Base-by-base conservation (phyloP, 2,329 filamentous ascomycete species). In the Sporothrix pseudoabietina region DNA sequence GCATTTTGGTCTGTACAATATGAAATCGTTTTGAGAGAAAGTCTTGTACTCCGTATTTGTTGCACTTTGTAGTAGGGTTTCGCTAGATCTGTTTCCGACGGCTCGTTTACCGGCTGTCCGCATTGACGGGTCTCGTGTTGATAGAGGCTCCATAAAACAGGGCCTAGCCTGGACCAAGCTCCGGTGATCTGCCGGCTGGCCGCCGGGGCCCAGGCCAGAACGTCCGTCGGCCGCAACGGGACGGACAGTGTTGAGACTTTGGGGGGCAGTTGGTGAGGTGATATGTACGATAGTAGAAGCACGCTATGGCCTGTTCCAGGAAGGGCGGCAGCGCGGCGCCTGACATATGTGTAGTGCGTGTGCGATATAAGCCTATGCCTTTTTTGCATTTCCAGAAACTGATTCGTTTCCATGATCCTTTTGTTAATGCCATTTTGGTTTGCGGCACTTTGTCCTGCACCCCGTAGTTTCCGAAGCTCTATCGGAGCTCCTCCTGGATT, bases 101-200 rank as follows among this genome's bases (percentile, higher is more conserved):
- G 44, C 65, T 19, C 26, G 65, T 22, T 14, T 68, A 32, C 65
- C 16, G 26, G 39, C 10, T 41, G 59, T 44, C 59, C 59, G 59
- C 41, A 19, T 6, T 16, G 30, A 35, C 16, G 16, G 14, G 39
- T 26, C 22, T 30, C 41, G 35, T 30, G 61, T 47, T n/a, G 61
- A 35, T 12, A 68, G 14, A n/a, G 44, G n/a, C 44, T 41, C 61
- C 39, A 65, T 65, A 30, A 47, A 52, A 49, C 26, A 68, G 61
- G 39, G 39, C 30, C 61, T 63, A 41, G 32, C 59, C 55, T 61
- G 22, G 61, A 39, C 61, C 61, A 66, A 52, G 65, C 16, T 16
- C 54, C 55, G 69, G 35, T 41, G 69, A 61, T 71, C 69, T 71
- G 55, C 69, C 55, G 69, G 54, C 69, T 57, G 69, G 35, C 69